A percentile compares a stretch with the other conserved stretches of the same genome.
Evolutionary conservation across 306 rosid genomes (phyloP).

Genomic region (Vicia villosa): DNA sequence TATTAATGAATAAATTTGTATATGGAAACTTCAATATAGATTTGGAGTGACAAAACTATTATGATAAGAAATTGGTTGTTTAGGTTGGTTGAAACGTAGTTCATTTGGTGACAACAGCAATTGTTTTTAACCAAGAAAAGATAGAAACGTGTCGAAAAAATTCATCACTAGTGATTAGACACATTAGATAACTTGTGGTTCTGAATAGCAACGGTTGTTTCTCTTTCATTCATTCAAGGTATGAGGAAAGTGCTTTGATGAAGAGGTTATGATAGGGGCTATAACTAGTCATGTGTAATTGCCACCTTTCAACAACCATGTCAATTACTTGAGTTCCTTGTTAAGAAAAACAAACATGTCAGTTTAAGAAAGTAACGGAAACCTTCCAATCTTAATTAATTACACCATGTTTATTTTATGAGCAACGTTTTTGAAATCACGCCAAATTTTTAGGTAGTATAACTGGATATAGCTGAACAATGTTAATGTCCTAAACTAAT

Average conservation of each 20-base stretch:
- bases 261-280: background rate
- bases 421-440: constrained; percentile 25
- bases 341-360: constrained; percentile 9
- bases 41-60: background rate
- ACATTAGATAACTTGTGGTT: constrained; percentile 32
- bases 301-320: constrained; percentile 12
- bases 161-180: constrained; percentile 26
- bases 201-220: background rate
- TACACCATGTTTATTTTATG: constrained; percentile 22
- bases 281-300: constrained; percentile 15
- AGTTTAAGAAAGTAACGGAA: constrained; percentile 18
- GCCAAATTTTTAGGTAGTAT: background rate
- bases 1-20: background rate
- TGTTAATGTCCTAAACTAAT: constrained; percentile 27
- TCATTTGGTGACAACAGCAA: background rate
- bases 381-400: constrained; percentile 1
- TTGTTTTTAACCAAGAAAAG: constrained; percentile 17
- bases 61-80: constrained; percentile 5
- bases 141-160: constrained; percentile 46
- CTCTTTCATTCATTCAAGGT: constrained; percentile 9
- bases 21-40: background rate
- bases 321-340: background rate
- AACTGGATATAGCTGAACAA: background rate
- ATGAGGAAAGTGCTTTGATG: constrained; percentile 19
- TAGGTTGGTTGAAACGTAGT: constrained; percentile 15